Conservation (phyloP, 495 filamentous ascomycete genomes). For the Gamarada debralockiae region DNA sequence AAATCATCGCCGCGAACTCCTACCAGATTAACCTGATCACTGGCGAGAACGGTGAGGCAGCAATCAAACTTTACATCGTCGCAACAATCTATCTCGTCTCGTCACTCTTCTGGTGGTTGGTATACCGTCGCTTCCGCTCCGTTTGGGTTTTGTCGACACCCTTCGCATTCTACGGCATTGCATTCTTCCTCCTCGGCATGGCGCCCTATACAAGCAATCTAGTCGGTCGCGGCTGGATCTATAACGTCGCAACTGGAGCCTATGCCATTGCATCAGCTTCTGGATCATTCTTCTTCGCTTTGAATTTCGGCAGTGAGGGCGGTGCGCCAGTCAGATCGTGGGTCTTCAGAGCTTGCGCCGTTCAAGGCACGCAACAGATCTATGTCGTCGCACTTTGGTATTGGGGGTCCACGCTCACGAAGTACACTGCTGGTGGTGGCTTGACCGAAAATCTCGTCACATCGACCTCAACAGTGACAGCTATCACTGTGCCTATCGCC, state of each 20-base stretch:
- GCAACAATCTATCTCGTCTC: conserved; percentile 56
- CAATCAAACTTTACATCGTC: conserved; percentile 58
- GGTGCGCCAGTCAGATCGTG: conserved; percentile 57
- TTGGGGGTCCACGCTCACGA: conserved; percentile 45
- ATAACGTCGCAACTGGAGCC: conserved; percentile 54
- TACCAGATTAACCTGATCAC: conserved; percentile 65
- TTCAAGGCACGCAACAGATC: conserved; percentile 61
- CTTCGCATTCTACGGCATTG: conserved; percentile 58
- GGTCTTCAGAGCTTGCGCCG: conserved; percentile 59
- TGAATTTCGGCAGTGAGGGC: conserved; percentile 63
- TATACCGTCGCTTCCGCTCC: conserved; percentile 53
- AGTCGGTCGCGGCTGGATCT: conserved; percentile 44
- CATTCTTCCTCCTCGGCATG: conserved; percentile 61
- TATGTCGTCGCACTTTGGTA: conserved; percentile 64
- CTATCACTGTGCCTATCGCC: conserved; percentile 43
- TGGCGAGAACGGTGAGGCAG: conserved; percentile 55
- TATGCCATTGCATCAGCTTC: conserved; percentile 57
- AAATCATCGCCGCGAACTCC: conserved; percentile 61
- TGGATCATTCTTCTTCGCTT: conserved; percentile 58
- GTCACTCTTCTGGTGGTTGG: conserved; percentile 57
- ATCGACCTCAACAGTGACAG: conserved; percentile 33
- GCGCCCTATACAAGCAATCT: conserved; percentile 46
- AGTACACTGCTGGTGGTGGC: not conserved
- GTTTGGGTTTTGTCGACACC: conserved; percentile 52
- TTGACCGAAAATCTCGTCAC: conserved; percentile 1